Conservation (phyloP, 306 rosid species). For the Hippophae rhamnoides region DNA sequence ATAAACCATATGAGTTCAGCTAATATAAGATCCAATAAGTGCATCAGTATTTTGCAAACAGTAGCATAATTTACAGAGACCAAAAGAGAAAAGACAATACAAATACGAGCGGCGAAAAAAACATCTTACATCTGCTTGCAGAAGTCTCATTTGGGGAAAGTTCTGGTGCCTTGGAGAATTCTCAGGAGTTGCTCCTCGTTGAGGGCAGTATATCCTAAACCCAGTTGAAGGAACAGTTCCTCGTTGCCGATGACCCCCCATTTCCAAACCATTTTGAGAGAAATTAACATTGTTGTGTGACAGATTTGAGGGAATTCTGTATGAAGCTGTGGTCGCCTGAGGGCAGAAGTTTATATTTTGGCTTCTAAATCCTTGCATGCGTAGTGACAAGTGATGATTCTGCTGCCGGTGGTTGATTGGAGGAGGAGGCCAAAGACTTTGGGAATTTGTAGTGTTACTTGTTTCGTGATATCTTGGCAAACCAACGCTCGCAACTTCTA, state of each 20-base stretch:
- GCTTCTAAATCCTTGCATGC: conserved; percentile 64
- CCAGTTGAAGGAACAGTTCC: conserved; percentile 48
- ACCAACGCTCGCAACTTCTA: conserved; percentile 48
- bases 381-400: conserved; percentile 46
- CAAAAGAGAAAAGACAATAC: neutral
- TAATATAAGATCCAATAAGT: neutral
- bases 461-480: conserved; percentile 74
- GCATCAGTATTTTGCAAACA: too few relatives aligned
- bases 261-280: conserved; percentile 49
- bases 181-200: conserved; percentile 44
- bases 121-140: conserved; percentile 69
- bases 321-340: conserved; percentile 46
- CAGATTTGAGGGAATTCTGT: conserved; percentile 56
- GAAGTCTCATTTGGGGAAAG: conserved; percentile 53
- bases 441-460: conserved; percentile 36
- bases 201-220: conserved; percentile 52
- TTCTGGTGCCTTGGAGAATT: conserved; percentile 49
- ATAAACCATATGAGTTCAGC: conserved; percentile 16
- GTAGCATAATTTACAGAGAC: conserved; percentile 2
- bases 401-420: conserved; percentile 46
- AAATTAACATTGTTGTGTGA: conserved; percentile 35
- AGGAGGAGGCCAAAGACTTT: conserved; percentile 56
- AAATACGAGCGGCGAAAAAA: neutral
- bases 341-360: conserved; percentile 51
- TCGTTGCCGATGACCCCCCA: conserved; percentile 45